Evolutionary conservation across 441 rosid genomes (phyloP).

Genomic region (Eruca vesicaria): DNA sequence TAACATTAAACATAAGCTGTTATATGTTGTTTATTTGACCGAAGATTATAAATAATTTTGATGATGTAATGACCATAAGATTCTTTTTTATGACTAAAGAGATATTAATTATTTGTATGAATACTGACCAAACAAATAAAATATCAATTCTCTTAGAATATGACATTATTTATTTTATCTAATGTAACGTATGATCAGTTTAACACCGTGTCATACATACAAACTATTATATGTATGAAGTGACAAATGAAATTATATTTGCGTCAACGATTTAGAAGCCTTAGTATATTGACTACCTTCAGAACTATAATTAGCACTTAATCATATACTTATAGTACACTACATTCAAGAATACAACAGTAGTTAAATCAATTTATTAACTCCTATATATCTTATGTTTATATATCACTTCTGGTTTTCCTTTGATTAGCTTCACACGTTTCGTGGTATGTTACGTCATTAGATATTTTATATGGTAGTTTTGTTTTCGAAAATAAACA

Average conservation of each 20-base stretch:
- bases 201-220: conserved; percentile 18
- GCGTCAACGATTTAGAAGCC: conserved; percentile 9
- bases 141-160: background rate
- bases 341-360: background rate
- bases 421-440: conserved; percentile 10
- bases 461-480: background rate
- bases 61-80: background rate
- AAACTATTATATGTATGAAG: background rate
- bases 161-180: background rate
- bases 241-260: background rate
- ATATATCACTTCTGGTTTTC: background rate
- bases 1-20: background rate
- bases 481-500: conserved; percentile 7
- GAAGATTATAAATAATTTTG: background rate
- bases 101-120: background rate
- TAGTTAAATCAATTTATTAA: background rate
- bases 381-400: background rate
- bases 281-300: background rate
- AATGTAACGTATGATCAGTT: background rate
- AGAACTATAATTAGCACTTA: background rate
- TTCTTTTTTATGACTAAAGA: background rate
- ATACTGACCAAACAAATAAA: background rate
- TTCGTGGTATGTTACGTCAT: background rate
- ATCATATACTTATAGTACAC: background rate
- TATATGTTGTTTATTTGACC: background rate